Conservation (phyloP, 306 rosid genomes). For the Elaeagnus macrophylla region DNA sequence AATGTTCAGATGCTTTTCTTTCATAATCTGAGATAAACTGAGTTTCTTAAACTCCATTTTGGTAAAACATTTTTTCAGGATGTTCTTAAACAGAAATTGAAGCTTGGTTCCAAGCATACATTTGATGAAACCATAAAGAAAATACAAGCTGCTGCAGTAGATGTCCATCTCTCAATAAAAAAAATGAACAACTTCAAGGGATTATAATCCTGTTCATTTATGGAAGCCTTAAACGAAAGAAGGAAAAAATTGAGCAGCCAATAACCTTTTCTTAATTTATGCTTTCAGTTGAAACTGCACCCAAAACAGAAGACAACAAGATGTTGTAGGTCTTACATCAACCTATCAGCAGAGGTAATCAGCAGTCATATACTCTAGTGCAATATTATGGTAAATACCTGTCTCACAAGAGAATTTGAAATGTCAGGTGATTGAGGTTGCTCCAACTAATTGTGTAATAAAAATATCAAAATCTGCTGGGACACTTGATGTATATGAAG, state of each 20-base stretch:
- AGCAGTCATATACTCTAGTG: conserved; percentile 2
- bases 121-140: conserved; percentile 55
- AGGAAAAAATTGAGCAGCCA: background rate
- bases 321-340: conserved; percentile 43
- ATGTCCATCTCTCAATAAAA: conserved; percentile 44
- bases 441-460: conserved; percentile 69
- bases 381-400: background rate
- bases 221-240: too few relatives aligned
- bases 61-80: conserved; percentile 34
- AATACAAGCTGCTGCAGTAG: conserved; percentile 75
- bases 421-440: conserved; percentile 67
- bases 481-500: conserved; percentile 38
- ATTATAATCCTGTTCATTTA: background rate
- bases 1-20: conserved; percentile 2
- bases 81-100: conserved; percentile 32
- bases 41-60: background rate
- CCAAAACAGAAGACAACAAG: conserved; percentile 43
- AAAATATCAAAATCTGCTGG: conserved; percentile 66
- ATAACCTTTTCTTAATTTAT: background rate
- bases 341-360: conserved; percentile 65
- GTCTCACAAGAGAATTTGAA: conserved; percentile 2
- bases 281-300: conserved; percentile 54
- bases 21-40: background rate
- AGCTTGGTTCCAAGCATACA: conserved; percentile 55
- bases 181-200: conserved; percentile 50